These are phyloP conservation scores for Cyberlindnera mycetangii DNA, from an alignment of 805 yeast species.

Conservation along the genomic window DNA sequence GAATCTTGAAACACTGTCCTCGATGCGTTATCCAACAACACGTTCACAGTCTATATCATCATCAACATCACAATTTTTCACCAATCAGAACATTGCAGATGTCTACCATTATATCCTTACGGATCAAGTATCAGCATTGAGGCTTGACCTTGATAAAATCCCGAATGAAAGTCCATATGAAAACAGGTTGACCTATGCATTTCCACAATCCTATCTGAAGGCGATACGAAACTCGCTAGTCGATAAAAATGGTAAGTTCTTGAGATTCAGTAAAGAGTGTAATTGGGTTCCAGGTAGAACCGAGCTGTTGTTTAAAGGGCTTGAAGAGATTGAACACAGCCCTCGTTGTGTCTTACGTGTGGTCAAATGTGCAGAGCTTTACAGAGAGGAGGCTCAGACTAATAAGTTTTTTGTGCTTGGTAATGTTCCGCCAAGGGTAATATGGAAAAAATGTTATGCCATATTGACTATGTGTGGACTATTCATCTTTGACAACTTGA, in stretches of 20 bases:
- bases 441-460: constrained; percentile 45
- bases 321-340: constrained; percentile 6
- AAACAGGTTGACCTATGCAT: constrained; percentile 4
- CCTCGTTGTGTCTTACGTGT: constrained; percentile 29
- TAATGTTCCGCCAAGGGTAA: constrained; percentile 19
- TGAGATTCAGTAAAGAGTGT: constrained; percentile 29
- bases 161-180: constrained; percentile 14
- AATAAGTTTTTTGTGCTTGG: constrained; percentile 33
- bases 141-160: constrained; percentile 16
- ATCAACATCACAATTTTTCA: constrained; percentile 26
- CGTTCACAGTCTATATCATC: constrained; percentile 25
- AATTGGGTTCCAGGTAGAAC: constrained; percentile 28
- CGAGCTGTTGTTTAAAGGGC: constrained; percentile 16
- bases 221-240: constrained; percentile 13
- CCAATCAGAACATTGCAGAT: constrained; percentile 26
- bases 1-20: constrained; percentile 17
- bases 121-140: constrained; percentile 25
- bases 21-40: background rate
- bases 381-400: constrained; percentile 36
- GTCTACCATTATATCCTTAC: constrained; percentile 37
- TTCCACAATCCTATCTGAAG: constrained; percentile 13
- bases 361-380: constrained; percentile 38
- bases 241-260: constrained; percentile 33
- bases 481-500: constrained; percentile 41
- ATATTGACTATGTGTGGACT: constrained; percentile 50